A percentile compares a stretch with the other conserved stretches of the same genome.
These are phyloP conservation scores for Solanum paucissectum DNA, from an alignment of 257 asterid genomes.

Conservation along the genomic window DNA sequence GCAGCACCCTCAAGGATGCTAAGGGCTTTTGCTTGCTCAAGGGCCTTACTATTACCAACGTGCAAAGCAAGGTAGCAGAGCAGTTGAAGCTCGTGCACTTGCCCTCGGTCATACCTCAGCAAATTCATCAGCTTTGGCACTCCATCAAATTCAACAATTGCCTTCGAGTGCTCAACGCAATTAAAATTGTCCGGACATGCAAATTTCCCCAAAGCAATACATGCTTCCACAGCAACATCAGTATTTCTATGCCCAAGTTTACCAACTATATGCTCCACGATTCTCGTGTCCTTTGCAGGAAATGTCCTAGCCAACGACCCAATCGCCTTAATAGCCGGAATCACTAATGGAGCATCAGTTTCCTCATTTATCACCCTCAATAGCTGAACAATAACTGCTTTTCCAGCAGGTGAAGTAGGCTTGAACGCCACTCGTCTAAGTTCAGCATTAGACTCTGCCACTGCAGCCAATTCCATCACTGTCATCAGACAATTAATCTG, in stretches of 20 bases:
- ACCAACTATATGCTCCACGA: conserved; percentile 38
- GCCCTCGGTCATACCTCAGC: conserved; percentile 45
- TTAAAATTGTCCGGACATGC: conserved; percentile 55
- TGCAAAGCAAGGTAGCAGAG: conserved; percentile 62
- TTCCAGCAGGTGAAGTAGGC: conserved; percentile 71
- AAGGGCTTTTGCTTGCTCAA: conserved; percentile 54
- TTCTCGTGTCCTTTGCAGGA: conserved; percentile 70
- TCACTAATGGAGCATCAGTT: conserved; percentile 20
- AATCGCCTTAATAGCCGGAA: conserved; percentile 45
- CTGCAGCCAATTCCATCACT: conserved; percentile 63
- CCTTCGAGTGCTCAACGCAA: conserved; percentile 49
- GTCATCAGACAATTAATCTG: conserved; percentile 59
- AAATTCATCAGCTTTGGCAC: conserved; percentile 43
- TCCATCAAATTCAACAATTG: conserved; percentile 54
- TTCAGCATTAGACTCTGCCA: conserved; percentile 61
- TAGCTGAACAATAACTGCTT: conserved; percentile 83
- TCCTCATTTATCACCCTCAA: conserved; percentile 40
- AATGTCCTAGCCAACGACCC: conserved; percentile 69
- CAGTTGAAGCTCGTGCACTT: conserved; percentile 40
- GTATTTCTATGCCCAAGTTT: conserved; percentile 43
- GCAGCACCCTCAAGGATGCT: conserved; percentile 50
- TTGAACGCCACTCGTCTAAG: conserved; percentile 63
- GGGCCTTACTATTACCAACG: conserved; percentile 54
- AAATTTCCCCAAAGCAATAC: conserved; percentile 53
- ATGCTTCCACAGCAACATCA: conserved; percentile 59